These are phyloP conservation scores for Allium sativum DNA, from an alignment of 106 monocot species.

Conservation along the genomic window DNA sequence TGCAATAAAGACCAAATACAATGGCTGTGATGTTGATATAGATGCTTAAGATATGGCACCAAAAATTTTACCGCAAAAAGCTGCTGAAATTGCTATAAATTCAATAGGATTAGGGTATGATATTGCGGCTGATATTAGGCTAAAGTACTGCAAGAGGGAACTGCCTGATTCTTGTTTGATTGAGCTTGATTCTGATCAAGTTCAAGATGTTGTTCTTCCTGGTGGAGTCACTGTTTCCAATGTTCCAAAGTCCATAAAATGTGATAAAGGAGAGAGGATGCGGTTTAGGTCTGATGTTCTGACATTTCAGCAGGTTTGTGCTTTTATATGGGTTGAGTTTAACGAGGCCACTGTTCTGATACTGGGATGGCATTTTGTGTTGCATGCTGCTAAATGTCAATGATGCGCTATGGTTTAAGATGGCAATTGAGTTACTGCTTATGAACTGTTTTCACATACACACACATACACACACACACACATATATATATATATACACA, in stretches of 20 bases:
- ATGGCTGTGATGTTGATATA: too few species aligned
- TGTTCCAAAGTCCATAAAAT: conserved; percentile 50
- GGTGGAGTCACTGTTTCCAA: conserved; percentile 25
- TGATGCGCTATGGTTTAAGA: too few species aligned
- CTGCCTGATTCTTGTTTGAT: conserved; percentile 56
- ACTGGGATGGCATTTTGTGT: not conserved
- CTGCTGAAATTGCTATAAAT: conserved; percentile 49
- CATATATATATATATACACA: too few species aligned
- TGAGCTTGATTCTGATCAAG: conserved; percentile 35
- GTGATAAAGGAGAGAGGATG: conserved; percentile 66
- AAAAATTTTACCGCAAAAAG: conserved; percentile 20
- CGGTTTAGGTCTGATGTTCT: conserved; percentile 59
- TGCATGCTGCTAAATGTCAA: too few species aligned
- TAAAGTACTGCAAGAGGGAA: conserved; percentile 65
- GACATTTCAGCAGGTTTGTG: conserved; percentile 23
- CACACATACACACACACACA: too few species aligned
- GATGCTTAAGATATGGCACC: conserved; percentile 18
- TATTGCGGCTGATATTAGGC: conserved; percentile 45
- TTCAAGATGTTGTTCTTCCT: conserved; percentile 32
- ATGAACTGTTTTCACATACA: too few species aligned
- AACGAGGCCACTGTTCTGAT: conserved; percentile 20
- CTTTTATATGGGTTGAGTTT: too few species aligned
- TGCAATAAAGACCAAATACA: too few species aligned
- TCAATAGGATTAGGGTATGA: conserved; percentile 86
- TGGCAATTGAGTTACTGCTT: too few species aligned